Conservation (phyloP, 352 stramenopile species). For the Thraustotheca clavata region DNA sequence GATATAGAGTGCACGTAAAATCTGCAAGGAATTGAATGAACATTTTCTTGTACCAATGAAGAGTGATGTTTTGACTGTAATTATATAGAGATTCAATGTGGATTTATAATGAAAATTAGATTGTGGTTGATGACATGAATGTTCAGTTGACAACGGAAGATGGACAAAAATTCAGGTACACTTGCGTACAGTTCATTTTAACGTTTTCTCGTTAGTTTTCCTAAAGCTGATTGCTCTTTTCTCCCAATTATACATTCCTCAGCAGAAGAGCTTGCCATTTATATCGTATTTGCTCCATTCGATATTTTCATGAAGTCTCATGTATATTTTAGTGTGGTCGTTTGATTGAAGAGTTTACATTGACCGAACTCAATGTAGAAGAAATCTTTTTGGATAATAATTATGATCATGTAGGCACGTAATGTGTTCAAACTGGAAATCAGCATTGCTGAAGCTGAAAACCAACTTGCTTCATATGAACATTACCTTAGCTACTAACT, state of each 20-base stretch:
- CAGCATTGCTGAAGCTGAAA: slow-evolving; percentile 88
- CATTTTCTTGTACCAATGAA: slow-evolving; percentile 95
- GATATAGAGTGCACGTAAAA: slow-evolving; percentile 71
- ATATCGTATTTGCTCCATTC: slow-evolving; percentile 74
- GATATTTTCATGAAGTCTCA: not conserved
- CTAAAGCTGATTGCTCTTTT: slow-evolving; percentile 90
- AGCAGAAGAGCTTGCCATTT: slow-evolving; percentile 93
- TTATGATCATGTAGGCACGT: slow-evolving; percentile 40
- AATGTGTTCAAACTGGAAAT: slow-evolving; percentile 88
- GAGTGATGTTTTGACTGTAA: not conserved
- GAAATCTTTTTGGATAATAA: not conserved
- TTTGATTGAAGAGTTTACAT: slow-evolving; percentile 76
- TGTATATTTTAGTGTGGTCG: slow-evolving; percentile 57
- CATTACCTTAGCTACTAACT: slow-evolving; percentile 36
- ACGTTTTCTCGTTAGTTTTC: slow-evolving; percentile 59
- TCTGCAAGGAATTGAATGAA: slow-evolving; percentile 97
- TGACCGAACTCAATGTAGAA: slow-evolving; percentile 55
- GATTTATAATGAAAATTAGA: slow-evolving; percentile 28
- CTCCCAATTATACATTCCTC: slow-evolving; percentile 97
- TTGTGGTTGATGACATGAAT: slow-evolving; percentile 77
- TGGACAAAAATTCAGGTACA: slow-evolving; percentile 85
- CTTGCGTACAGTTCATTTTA: not conserved
- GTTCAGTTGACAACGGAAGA: slow-evolving; percentile 92
- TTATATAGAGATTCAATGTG: no score
- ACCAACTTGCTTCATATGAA: slow-evolving; percentile 85